Percentiles rank a stretch among this genome's conserved stretches.
phyloP scores from a whole-genome alignment of 2,329 filamentous ascomycete genomes.

The Colletotrichum destructivum region DNA sequence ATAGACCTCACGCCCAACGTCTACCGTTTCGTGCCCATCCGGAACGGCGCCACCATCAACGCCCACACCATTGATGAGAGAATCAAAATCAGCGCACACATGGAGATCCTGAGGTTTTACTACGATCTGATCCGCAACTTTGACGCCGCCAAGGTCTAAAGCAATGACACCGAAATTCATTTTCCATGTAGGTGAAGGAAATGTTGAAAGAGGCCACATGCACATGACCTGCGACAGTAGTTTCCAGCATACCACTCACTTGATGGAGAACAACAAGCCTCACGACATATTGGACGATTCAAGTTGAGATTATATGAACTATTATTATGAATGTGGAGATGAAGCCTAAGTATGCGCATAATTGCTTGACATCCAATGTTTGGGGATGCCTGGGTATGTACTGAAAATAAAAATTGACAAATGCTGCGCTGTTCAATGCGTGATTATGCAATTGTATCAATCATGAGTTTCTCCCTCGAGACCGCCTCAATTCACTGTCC shows the following conservation, averaged over 20 bases:
- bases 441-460: constrained; percentile 11
- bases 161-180: neutral
- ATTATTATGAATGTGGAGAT: neutral
- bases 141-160: constrained; percentile 22
- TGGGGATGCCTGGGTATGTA: constrained; percentile 16
- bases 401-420: neutral
- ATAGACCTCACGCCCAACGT: constrained; percentile 28
- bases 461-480: no score
- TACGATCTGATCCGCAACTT: constrained; percentile 40
- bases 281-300: neutral
- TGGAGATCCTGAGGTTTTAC: constrained; percentile 38
- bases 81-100: constrained; percentile 32
- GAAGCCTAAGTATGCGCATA: constrained; percentile 9
- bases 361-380: neutral
- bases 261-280: neutral
- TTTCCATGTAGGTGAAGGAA: neutral
- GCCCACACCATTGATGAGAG: constrained; percentile 40
- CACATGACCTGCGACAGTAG: neutral
- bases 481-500: constrained; percentile 19
- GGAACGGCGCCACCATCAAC: constrained; percentile 18
- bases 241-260: no score
- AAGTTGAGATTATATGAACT: neutral
- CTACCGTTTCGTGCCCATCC: constrained; percentile 36
- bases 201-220: neutral
- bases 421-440: neutral